Conservation (phyloP, 139 green algal genomes). For the Chlamydomonas eustigma region DNA sequence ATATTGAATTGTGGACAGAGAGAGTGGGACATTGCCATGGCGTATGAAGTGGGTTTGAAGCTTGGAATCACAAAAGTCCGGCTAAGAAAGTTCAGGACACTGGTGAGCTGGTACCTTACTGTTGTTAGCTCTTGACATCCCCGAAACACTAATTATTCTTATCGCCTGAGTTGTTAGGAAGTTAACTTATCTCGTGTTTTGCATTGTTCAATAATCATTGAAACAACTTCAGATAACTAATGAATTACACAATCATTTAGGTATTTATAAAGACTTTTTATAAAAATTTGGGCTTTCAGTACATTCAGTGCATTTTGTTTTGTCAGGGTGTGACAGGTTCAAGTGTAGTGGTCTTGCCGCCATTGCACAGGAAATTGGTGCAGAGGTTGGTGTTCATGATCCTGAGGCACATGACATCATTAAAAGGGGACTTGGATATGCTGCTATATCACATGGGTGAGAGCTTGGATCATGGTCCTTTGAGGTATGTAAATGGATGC, state of each 20-base stretch:
- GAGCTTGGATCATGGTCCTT: too few species aligned
- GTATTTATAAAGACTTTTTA: too few species aligned
- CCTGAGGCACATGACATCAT: neutral
- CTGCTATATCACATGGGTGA: neutral
- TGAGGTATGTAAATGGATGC: too few species aligned
- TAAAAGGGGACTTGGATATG: neutral
- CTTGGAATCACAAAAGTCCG: neutral
- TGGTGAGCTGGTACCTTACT: neutral
- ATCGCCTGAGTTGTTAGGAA: too few species aligned
- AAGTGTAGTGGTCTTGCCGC: neutral
- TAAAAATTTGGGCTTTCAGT: too few species aligned
- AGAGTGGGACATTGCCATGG: neutral
- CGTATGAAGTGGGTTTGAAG: neutral
- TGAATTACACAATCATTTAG: too few species aligned
- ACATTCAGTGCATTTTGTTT: too few species aligned
- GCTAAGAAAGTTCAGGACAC: neutral
- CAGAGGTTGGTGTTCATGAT: neutral
- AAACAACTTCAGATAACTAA: too few species aligned
- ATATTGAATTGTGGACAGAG: neutral
- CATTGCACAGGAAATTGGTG: neutral
- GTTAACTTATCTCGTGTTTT: too few species aligned
- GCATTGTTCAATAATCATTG: too few species aligned
- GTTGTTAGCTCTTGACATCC: too few species aligned
- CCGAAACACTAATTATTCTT: too few species aligned
- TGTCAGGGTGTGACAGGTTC: neutral